Percentiles rank a stretch among this genome's conserved stretches.
phyloP scores from a whole-genome alignment of 2,329 filamentous ascomycete genomes.

The Ustilaginoidea virens region DNA sequence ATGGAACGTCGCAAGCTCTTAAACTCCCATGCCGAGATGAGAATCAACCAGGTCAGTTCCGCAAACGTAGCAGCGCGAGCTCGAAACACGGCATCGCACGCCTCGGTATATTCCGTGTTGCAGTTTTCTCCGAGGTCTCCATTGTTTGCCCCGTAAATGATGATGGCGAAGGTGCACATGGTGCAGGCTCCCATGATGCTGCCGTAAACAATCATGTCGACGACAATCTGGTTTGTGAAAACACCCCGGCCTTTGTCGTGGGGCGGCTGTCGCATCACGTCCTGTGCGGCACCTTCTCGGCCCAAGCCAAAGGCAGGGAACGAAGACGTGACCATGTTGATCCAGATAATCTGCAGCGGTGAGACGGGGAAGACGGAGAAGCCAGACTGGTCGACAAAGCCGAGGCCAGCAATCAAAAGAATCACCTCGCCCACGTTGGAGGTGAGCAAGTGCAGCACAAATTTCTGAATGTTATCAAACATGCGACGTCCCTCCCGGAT shows the following conservation, averaged over 20 bases:
- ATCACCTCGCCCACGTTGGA: constrained; percentile 78
- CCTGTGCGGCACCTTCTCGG: constrained; percentile 57
- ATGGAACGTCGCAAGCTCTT: constrained; percentile 57
- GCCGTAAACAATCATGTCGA: constrained; percentile 71
- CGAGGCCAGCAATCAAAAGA: constrained; percentile 65
- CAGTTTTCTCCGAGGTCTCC: constrained; percentile 44
- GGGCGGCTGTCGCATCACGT: constrained; percentile 69
- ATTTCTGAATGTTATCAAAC: constrained; percentile 84
- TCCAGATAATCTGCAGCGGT: constrained; percentile 80
- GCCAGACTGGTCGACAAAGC: constrained; percentile 55
- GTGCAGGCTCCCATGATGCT: constrained; percentile 59
- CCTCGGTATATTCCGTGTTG: constrained; percentile 41
- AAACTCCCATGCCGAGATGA: constrained; percentile 66
- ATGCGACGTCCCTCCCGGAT: constrained; percentile 73
- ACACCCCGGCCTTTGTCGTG: constrained; percentile 53
- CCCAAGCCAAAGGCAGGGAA: constrained; percentile 81
- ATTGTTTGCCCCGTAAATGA: constrained; percentile 39
- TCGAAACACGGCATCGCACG: constrained; percentile 47
- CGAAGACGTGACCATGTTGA: constrained; percentile 84
- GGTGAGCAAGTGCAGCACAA: constrained; percentile 63
- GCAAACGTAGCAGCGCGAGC: constrained; percentile 61
- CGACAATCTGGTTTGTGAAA: constrained; percentile 62
- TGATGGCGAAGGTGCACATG: constrained; percentile 49
- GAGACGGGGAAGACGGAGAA: constrained; percentile 76
- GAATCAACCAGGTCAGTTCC: constrained; percentile 56